Evolutionary conservation across 73 alveolate species (phyloP), one percentile per base, ranked within the genome.

Genomic region (Uronychia binucleata): DNA sequence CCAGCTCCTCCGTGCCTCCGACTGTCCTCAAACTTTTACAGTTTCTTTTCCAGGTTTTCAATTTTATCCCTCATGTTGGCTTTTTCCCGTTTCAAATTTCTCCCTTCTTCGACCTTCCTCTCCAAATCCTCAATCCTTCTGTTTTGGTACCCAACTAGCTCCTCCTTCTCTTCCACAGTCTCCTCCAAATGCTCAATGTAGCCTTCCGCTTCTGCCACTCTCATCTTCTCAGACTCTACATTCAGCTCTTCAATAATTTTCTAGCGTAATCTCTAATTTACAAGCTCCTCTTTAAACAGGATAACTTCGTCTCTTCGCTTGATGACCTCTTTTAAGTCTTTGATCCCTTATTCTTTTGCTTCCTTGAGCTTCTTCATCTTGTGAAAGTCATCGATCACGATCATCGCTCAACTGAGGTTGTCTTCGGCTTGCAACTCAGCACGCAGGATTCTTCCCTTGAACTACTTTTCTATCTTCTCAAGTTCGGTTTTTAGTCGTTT

Each of bases 401-500:
- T 5, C 67, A 46, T 46, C 19, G 67, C 67, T 46, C 19, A 11
- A 19, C 67, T 46, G 67, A 19, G 19, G 0, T 79, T 1, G 8
- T 8, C 58, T 46, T 79, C 11, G 26, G 30, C 58, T 79, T 30
- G 79, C 86, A 79, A 8, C 78, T 33, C 79, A 79, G 75, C 58
- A 57, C 77, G 57, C 34, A n/a, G 29, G 78, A 79, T 46, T 46
- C 67, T 46, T 46, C 19, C n/a, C 19, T 46, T 5, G 19, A 11
- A 46, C 19, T 46, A 11, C 30, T 67, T 31, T 76, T 86, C 92
- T 1, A 86, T 88, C 1, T 74, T 82, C 29, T 33, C 88, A 25
- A 83, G 78, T 33, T 78, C 87, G 30, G 79, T 86, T 84, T 88
- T 80, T 26, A 83, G 88, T 30, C 75, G 31, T 27, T 76, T 34